Percentiles rank a stretch among this genome's conserved stretches.
Conservation (phyloP, 2,329 filamentous ascomycete species). For the Monilinia aucupariae region DNA sequence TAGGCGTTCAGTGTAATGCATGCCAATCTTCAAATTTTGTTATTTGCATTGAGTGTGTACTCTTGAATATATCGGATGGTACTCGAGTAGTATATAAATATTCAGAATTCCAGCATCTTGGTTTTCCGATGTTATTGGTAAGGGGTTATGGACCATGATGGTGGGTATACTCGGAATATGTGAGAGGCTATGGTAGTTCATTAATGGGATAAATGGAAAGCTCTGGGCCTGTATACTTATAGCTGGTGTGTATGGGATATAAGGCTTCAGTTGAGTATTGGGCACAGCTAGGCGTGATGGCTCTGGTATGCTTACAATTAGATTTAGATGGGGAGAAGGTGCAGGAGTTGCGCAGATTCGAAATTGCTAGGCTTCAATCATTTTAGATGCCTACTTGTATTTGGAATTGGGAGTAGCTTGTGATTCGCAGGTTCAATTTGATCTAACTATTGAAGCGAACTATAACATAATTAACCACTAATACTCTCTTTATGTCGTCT, state of each 20-base stretch:
- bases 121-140: background rate
- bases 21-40: background rate
- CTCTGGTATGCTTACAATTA: background rate
- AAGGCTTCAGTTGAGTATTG: background rate
- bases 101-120: background rate
- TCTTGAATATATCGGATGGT: background rate
- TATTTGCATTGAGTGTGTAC: background rate
- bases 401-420: background rate
- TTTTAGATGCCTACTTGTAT: background rate
- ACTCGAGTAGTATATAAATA: background rate
- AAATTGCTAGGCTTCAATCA: background rate
- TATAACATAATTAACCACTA: background rate
- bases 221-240: no score
- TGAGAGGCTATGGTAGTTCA: background rate
- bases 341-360: background rate
- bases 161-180: background rate
- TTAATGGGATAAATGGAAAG: background rate
- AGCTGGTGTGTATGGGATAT: background rate
- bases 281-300: background rate
- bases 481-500: slow-evolving; percentile 14
- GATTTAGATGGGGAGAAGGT: no score
- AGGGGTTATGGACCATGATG: background rate
- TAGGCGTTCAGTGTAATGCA: slow-evolving; percentile 10
- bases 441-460: background rate
- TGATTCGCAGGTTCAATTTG: background rate